Evolutionary conservation across 768 basidiomycete species (phyloP), one percentile per base, ranked within the genome.

Genomic region (Suillus subalutaceus): DNA sequence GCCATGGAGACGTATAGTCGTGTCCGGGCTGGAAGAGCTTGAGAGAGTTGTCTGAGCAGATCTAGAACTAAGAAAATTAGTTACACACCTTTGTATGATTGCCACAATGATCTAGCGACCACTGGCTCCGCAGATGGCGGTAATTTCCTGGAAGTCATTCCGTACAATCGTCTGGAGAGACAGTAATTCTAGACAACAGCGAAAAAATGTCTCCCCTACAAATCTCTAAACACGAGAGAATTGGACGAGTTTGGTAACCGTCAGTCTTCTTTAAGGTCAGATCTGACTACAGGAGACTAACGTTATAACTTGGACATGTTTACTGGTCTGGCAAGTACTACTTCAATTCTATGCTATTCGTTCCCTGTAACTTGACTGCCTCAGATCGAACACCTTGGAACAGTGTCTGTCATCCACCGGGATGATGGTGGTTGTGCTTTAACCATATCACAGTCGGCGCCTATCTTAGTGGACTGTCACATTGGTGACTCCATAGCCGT

Each of bases 401-500:
- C 83, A 0, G 88, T 99, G 44, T 80, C 85, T 16, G 80, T 82
- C 66, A 87, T 95, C 70, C 79, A 81, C 30, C 82, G 82, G 43
- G 91, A 94, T 71, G 78, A 77, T 18, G 88, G 88, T 16, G 96
- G 97, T 8, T 97, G 94, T 79, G 90, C 90, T 3, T 82, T 98
- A 58, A 90, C 87, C 12, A 90, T 99, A 76, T 80, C 85, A 20
- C 79, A 93, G 66, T 84, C 91, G 4, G 86, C 82, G 0, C 81
- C 86, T 6, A 90, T 99, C 72, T 83, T 99, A 3, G 87, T 75
- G 6, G 97, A 99, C 75, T 99, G 96, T 80, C 87, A 90, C 68
- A 83, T 96, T 62, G 97, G 97, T 3, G 97, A 99, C 81, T 96
- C 94, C 32, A 99, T 97, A 63, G 91, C 92, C 50, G 90, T 95